Evolutionary conservation across 2,329 filamentous ascomycete genomes (phyloP).

Genomic region (Penicillium sclerotigenum): DNA sequence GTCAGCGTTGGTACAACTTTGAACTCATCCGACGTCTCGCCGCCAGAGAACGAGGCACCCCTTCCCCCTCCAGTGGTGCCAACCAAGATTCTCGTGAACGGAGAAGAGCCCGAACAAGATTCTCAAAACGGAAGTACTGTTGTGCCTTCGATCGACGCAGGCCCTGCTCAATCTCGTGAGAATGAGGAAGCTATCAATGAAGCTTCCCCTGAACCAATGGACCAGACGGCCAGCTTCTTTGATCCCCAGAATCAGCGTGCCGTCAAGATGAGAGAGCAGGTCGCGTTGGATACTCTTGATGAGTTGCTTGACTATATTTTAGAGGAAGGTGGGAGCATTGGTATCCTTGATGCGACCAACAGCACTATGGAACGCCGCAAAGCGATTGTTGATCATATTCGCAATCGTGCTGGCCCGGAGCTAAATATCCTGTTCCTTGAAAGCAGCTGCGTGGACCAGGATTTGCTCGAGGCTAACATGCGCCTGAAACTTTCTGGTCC

Average conservation of each 20-base stretch:
- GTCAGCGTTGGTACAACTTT: conserved; percentile 33
- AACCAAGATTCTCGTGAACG: conserved; percentile 59
- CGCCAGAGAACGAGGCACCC: conserved; percentile 26
- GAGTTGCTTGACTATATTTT: conserved; percentile 89
- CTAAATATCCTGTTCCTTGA: conserved; percentile 93
- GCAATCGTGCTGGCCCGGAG: conserved; percentile 73
- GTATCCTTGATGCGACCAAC: conserved; percentile 96
- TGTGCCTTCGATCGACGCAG: conserved; percentile 26
- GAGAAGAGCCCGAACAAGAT: conserved; percentile 42
- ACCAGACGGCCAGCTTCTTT: conserved; percentile 92
- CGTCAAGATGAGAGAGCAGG: conserved; percentile 79
- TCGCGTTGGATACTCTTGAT: conserved; percentile 86
- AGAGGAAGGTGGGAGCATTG: conserved; percentile 76
- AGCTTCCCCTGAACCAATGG: conserved; percentile 56
- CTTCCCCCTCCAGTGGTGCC: conserved; percentile 44
- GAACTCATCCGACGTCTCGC: conserved; percentile 26
- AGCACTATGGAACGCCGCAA: conserved; percentile 85
- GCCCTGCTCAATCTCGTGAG: conserved; percentile 9
- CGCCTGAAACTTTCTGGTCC: conserved; percentile 91
- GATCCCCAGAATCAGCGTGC: conserved; percentile 84
- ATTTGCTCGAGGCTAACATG: conserved; percentile 92
- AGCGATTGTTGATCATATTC: conserved; percentile 78
- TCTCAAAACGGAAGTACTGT: conserved; percentile 25
- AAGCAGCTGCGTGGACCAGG: conserved; percentile 82
- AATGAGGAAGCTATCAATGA: conserved; percentile 25